These are phyloP conservation scores for Trametes cinnabarina DNA, from an alignment of 768 basidiomycete species.

Conservation along the genomic window DNA sequence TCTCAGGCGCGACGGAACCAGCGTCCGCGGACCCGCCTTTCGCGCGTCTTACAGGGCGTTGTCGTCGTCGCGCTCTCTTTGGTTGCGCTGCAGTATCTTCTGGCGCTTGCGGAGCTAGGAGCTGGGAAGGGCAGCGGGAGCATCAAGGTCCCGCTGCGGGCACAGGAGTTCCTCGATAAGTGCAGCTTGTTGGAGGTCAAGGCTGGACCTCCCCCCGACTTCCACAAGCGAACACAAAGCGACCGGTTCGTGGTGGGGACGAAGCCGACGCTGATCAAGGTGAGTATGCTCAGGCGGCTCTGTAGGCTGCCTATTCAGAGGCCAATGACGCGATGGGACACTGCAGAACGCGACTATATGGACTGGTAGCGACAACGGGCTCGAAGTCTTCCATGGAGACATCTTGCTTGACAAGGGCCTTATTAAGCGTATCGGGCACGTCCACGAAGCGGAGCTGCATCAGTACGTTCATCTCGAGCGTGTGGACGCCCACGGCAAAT, in stretches of 20 bases:
- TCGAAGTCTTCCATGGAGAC: constrained; percentile 61
- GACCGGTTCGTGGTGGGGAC: constrained; percentile 70
- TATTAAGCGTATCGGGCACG: constrained; percentile 56
- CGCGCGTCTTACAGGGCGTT: not conserved
- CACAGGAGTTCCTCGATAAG: constrained; percentile 35
- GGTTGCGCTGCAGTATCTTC: not conserved
- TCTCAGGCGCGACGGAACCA: not conserved
- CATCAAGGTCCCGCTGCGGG: constrained; percentile 4
- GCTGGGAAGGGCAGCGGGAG: not conserved
- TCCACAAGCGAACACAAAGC: constrained; percentile 49
- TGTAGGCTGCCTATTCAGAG: not conserved
- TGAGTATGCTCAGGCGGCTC: not conserved
- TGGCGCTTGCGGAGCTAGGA: not conserved
- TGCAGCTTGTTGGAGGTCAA: constrained; percentile 43
- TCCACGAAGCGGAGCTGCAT: constrained; percentile 29
- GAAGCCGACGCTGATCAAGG: constrained; percentile 44
- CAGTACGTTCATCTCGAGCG: constrained; percentile 39
- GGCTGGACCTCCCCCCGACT: constrained; percentile 47
- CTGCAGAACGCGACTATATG: constrained; percentile 70
- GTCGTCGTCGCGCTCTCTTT: not conserved
- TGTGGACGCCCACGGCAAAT: constrained; percentile 64
- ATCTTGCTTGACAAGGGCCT: constrained; percentile 70
- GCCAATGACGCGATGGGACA: not conserved
- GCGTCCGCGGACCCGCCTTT: not conserved
- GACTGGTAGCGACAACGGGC: constrained; percentile 74